A percentile compares a stretch with the other conserved stretches of the same genome.
Evolutionary conservation across 345 rosid species (phyloP).

Genomic region (Salix suchowensis): DNA sequence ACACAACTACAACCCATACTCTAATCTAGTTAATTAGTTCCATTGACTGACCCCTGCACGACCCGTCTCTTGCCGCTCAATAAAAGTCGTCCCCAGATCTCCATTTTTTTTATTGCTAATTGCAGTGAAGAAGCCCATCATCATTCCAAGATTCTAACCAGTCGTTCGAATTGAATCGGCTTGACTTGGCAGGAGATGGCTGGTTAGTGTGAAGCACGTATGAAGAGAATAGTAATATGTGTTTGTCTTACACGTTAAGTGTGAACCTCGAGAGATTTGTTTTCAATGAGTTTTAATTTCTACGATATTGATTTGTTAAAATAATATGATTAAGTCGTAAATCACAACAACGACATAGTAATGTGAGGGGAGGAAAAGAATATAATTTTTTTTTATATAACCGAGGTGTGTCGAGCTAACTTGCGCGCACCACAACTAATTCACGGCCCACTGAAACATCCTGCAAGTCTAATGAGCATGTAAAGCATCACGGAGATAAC

Average conservation of each 20-base stretch:
- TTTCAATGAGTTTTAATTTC: not conserved
- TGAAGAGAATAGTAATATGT: not conserved
- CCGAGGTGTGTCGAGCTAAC: accelerated
- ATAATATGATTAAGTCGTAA: no score
- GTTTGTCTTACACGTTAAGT: not conserved
- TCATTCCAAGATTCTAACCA: not conserved
- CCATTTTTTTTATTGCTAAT: not conserved
- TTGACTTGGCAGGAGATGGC: not conserved
- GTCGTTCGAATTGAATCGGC: no score
- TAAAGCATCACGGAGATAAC: no score
- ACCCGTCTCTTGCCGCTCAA: not conserved
- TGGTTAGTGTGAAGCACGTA: not conserved
- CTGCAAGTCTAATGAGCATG: no score
- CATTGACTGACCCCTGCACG: not conserved
- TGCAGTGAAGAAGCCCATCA: not conserved
- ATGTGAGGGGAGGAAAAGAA: no score
- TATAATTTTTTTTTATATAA: no score
- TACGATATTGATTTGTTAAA: no score
- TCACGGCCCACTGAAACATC: accelerated
- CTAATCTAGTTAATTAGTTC: not conserved
- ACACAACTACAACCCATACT: no score
- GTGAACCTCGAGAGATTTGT: not conserved
- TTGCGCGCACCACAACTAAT: no score
- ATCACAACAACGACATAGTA: no score
- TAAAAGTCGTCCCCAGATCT: not conserved